Evolutionary conservation across 352 stramenopile genomes (phyloP).

Genomic region (Saprolegnia diclina): DNA sequence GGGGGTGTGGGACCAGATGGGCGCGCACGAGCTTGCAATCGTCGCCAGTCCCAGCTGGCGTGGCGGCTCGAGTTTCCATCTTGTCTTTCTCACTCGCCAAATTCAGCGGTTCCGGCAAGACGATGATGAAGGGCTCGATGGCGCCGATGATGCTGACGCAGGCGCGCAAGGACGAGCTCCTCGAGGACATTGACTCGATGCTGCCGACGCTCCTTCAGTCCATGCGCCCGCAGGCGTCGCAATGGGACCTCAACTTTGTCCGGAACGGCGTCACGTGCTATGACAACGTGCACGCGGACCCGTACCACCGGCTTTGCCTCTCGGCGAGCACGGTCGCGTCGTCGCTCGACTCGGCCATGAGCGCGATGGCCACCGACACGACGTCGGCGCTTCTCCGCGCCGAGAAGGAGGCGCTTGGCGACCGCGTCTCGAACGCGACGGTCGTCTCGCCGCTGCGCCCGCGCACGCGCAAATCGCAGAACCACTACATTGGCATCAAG

Average conservation of each 20-base stretch:
- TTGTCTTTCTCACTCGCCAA: conserved; percentile 10
- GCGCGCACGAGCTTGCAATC: not conserved
- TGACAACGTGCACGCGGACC: conserved; percentile 23
- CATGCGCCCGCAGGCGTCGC: conserved; percentile 9
- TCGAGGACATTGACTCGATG: conserved; percentile 23
- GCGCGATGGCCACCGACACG: conserved; percentile 23
- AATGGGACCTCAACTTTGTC: conserved; percentile 27
- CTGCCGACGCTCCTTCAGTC: conserved; percentile 14
- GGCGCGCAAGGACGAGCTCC: conserved; percentile 23
- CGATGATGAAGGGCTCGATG: conserved; percentile 22
- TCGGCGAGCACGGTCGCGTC: conserved; percentile 9
- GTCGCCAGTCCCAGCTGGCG: conserved; percentile 7
- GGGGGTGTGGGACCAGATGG: not conserved
- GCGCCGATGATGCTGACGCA: conserved; percentile 19
- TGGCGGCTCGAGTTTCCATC: not conserved
- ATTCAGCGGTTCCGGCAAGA: not conserved
- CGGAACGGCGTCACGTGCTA: conserved; percentile 27
- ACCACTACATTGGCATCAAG: conserved; percentile 27
- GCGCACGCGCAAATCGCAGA: conserved; percentile 22
- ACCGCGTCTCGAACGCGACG: conserved; percentile 20
- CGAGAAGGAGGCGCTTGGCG: conserved; percentile 23
- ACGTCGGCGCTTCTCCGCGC: conserved; percentile 19
- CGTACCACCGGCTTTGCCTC: conserved; percentile 22
- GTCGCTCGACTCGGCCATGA: conserved; percentile 23
- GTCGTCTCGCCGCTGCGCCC: conserved; percentile 16